A percentile compares a stretch with the other conserved stretches of the same genome.
Conservation (phyloP, 345 rosid genomes). For the Theobroma cacao region DNA sequence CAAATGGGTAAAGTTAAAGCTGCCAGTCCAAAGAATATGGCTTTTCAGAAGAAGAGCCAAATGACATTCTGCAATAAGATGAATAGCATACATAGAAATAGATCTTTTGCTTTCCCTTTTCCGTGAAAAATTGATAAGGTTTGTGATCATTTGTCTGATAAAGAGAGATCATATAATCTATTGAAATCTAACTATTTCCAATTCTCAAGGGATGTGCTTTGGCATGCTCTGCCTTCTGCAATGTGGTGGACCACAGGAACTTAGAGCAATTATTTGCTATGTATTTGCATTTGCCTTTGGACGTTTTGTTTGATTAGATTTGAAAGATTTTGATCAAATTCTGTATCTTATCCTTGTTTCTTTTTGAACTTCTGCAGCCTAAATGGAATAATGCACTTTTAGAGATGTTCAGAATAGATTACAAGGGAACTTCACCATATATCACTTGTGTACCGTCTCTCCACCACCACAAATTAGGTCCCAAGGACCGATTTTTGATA, state of each 20-base stretch:
- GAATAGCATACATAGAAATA: neutral
- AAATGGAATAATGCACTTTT: conserved; percentile 91
- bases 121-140: neutral
- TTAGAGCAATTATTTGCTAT: neutral
- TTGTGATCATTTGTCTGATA: conserved; percentile 1
- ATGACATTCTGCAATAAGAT: neutral
- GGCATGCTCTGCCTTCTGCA: neutral
- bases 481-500: conserved; percentile 79
- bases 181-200: neutral
- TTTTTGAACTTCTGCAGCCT: conserved; percentile 48
- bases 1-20: neutral
- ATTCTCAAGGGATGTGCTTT: neutral
- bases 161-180: neutral
- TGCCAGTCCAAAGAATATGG: neutral
- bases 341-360: neutral
- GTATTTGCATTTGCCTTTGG: neutral
- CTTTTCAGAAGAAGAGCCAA: neutral
- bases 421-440: conserved; percentile 78
- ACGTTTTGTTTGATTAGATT: neutral
- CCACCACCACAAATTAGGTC: conserved; percentile 79
- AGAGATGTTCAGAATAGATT: conserved; percentile 92
- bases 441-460: conserved; percentile 76
- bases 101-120: neutral
- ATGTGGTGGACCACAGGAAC: neutral
- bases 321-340: neutral